Percentiles rank a stretch among this genome's conserved stretches.
These are phyloP conservation scores for Aureobasidium musti DNA, from an alignment of 2,329 filamentous ascomycete species.

Conservation along the genomic window DNA sequence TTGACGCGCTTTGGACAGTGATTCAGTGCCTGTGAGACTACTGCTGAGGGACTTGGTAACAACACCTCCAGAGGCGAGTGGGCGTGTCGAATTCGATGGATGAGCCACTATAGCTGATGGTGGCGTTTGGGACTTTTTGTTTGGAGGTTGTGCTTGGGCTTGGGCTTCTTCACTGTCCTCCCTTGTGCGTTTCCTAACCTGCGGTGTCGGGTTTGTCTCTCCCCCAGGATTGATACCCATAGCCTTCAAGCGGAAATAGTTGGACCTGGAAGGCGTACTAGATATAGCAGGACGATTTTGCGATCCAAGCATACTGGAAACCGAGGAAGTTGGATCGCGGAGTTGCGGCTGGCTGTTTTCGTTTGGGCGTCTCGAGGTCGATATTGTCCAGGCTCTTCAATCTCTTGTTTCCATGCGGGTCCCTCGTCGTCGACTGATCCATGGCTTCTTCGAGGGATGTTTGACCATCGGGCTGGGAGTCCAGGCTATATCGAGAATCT, in stretches of 20 bases:
- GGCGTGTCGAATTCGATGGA: not conserved
- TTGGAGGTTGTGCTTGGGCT: constrained; percentile 3
- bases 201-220: constrained; percentile 38
- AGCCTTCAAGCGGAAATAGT: constrained; percentile 55
- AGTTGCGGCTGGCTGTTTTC: constrained; percentile 34
- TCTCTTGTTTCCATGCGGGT: constrained; percentile 35
- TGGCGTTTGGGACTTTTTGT: constrained; percentile 12
- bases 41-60: not conserved
- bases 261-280: constrained; percentile 36
- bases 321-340: constrained; percentile 39
- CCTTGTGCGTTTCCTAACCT: constrained; percentile 31
- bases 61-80: not conserved
- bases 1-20: constrained; percentile 32
- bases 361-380: constrained; percentile 29
- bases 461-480: not conserved
- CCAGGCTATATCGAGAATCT: not conserved
- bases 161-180: constrained; percentile 31
- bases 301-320: constrained; percentile 32
- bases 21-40: not conserved
- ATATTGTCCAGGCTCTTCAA: constrained; percentile 36
- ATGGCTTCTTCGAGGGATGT: not conserved
- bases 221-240: constrained; percentile 49
- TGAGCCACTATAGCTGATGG: not conserved
- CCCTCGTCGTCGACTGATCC: not conserved
- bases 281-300: constrained; percentile 21